Evolutionary conservation across 306 rosid genomes (phyloP).

Genomic region (Glycine latifolia): DNA sequence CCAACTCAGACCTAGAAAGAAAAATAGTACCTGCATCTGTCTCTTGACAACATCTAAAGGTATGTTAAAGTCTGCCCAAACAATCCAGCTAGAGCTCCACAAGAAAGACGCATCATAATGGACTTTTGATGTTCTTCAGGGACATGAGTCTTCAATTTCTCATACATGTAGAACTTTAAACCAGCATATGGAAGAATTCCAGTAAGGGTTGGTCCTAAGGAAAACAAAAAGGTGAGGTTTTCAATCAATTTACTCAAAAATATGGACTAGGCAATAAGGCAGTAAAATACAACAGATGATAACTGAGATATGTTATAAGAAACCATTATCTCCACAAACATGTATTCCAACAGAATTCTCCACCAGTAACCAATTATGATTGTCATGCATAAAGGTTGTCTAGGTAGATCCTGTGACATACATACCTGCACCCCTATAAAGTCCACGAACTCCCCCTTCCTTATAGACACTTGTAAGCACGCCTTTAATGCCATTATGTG

Average conservation of each 20-base stretch:
- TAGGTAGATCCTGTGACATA: constrained; percentile 29
- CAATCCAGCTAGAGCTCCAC: constrained; percentile 97
- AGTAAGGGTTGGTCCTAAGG: constrained; percentile 83
- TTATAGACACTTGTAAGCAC: constrained; percentile 77
- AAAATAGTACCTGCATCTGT: constrained; percentile 86
- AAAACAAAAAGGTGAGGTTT: constrained; percentile 20
- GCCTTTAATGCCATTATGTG: constrained; percentile 69
- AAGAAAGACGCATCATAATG: constrained; percentile 80
- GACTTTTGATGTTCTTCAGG: constrained; percentile 90
- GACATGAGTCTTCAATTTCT: constrained; percentile 75
- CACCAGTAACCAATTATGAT: constrained; percentile 23
- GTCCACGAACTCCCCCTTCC: constrained; percentile 85
- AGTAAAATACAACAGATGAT: constrained; percentile 32
- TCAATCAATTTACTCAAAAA: constrained; percentile 33
- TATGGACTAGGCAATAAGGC: not conserved
- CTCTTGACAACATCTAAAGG: constrained; percentile 97
- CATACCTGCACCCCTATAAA: constrained; percentile 91
- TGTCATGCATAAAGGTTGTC: constrained; percentile 1
- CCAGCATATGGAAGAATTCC: constrained; percentile 98
- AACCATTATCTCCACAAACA: constrained; percentile 18
- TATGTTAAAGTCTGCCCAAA: constrained; percentile 96
- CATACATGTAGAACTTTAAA: constrained; percentile 88
- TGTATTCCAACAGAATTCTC: constrained; percentile 21
- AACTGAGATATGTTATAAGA: constrained; percentile 1
- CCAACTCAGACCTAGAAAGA: not conserved